Conservation (phyloP, 2,329 filamentous ascomycete species). For the Chaetomiaceae sp. region DNA sequence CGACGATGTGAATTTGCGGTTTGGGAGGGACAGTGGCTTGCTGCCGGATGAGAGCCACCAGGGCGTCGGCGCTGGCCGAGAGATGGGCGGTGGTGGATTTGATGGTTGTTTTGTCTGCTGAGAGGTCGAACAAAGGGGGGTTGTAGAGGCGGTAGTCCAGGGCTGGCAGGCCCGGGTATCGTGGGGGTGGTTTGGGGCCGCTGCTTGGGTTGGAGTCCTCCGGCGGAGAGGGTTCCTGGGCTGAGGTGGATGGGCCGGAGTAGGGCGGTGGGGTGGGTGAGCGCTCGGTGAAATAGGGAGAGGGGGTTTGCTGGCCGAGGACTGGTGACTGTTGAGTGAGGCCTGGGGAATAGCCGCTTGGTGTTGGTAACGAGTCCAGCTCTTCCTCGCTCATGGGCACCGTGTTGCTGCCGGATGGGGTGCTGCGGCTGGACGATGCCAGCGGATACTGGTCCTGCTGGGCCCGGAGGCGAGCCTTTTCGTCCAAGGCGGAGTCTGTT, state of each 20-base stretch:
- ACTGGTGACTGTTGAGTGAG: background rate
- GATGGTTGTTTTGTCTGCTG: constrained; percentile 44
- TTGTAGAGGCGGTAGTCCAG: constrained; percentile 51
- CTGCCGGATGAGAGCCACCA: constrained; percentile 43
- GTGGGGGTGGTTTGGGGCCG: constrained; percentile 30
- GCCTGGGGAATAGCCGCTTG: background rate
- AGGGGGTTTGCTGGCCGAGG: background rate
- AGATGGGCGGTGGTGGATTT: constrained; percentile 46
- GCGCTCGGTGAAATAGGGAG: background rate
- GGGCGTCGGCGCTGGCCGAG: constrained; percentile 41
- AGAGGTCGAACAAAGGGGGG: constrained; percentile 49
- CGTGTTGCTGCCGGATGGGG: constrained; percentile 17
- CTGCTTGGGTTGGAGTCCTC: background rate
- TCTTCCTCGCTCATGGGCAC: constrained; percentile 23
- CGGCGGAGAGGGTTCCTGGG: constrained; percentile 13
- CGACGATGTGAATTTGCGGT: constrained; percentile 47
- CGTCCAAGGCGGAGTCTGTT: background rate
- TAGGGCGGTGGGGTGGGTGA: constrained; percentile 33
- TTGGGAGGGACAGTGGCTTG: constrained; percentile 53
- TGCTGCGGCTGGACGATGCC: constrained; percentile 8
- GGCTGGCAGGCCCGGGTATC: constrained; percentile 44
- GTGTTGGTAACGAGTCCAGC: background rate
- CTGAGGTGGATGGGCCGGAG: constrained; percentile 31
- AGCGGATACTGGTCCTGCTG: background rate
- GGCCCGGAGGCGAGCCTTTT: constrained; percentile 10